Evolutionary conservation across 345 rosid species (phyloP).

Genomic region (Ricinus communis): DNA sequence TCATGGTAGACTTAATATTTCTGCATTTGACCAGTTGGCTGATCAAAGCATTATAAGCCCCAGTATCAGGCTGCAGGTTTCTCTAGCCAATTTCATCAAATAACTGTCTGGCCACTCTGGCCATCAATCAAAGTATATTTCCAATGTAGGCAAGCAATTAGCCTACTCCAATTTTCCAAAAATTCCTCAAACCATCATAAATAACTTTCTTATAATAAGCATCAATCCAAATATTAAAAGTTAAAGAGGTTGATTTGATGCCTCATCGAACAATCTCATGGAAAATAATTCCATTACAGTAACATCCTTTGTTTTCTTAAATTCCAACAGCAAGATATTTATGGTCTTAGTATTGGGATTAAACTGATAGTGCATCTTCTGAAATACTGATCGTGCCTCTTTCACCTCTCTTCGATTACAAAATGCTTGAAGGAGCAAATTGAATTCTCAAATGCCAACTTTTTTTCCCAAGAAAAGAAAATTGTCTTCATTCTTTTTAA

Average conservation of each 20-base stretch:
- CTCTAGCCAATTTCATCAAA: conserved; percentile 60
- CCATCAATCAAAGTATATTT: conserved; percentile 79
- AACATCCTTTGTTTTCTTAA: conserved; percentile 73
- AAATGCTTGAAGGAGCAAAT: conserved; percentile 73
- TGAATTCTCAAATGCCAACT: conserved; percentile 71
- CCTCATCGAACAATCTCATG: conserved; percentile 79
- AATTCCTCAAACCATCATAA: conserved; percentile 70
- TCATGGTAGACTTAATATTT: conserved; percentile 53
- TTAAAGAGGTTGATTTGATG: conserved; percentile 51
- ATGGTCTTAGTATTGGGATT: conserved; percentile 68
- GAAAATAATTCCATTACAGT: conserved; percentile 75
- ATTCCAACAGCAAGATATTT: conserved; percentile 75
- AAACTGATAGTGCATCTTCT: conserved; percentile 54
- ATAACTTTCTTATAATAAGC: conserved; percentile 76
- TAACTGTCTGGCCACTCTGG: conserved; percentile 75
- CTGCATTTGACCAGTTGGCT: conserved; percentile 48
- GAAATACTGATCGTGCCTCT: conserved; percentile 70
- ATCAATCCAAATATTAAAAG: conserved; percentile 70
- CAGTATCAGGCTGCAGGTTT: conserved; percentile 53
- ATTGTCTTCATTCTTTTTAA: conserved; percentile 57
- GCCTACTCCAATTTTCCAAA: conserved; percentile 67
- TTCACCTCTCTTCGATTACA: conserved; percentile 71
- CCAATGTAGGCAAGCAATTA: conserved; percentile 41
- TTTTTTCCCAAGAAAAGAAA: conserved; percentile 49
- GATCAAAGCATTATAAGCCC: conserved; percentile 79